Evolutionary conservation across 176 grass and related monocot genomes (phyloP), one percentile per base, ranked within the genome.

Genomic region (Pontederia paniculata): DNA sequence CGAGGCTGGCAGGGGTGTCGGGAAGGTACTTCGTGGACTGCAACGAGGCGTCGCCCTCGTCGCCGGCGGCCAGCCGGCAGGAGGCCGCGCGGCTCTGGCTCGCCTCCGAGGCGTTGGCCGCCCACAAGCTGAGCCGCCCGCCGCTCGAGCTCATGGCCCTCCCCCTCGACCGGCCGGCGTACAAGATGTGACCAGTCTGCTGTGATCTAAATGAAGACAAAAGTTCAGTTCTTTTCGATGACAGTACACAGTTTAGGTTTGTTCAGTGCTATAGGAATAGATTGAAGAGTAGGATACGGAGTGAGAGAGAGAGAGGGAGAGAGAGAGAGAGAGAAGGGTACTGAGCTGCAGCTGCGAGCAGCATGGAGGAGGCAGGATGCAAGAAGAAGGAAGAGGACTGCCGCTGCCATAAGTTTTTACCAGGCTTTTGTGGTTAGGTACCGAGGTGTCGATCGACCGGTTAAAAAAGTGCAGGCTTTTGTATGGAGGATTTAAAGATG

Each of bases 11-110:
- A 48, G 77, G 83, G 18, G 77, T 88, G 17, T 81, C 93, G 54
- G 86, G 86, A 28, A 82, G 74, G 71, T 97, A 90, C 80, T 97
- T 90, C 54, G 71, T 83, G 60, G 93, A 97, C 83, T 90, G 93
- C 80, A 97, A 97, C 82, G 93, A 97, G 77, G 75, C 83, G 9
- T 69, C 72, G 53, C 93, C 86, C 42, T 97, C 93, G 45, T 77
- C 79, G 69, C 58, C 60, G n/a, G 83, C 86, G 62, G 31, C 53
- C 56, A 75, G 37, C 73, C 49, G 41, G 17, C 51, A 46, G 8
- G 86, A 97, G 69, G 83, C 83, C 65, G 69, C 28, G 50, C 76
- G 86, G 9, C 76, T 97, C 3, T 88, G 93, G 86, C 74, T 42
- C 3, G 10, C 80, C 17, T 88, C 93, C 9, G 83, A 88, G 60